These are phyloP conservation scores for Diplocarpon mali DNA, from an alignment of 2,329 filamentous ascomycete species.

Conservation along the genomic window DNA sequence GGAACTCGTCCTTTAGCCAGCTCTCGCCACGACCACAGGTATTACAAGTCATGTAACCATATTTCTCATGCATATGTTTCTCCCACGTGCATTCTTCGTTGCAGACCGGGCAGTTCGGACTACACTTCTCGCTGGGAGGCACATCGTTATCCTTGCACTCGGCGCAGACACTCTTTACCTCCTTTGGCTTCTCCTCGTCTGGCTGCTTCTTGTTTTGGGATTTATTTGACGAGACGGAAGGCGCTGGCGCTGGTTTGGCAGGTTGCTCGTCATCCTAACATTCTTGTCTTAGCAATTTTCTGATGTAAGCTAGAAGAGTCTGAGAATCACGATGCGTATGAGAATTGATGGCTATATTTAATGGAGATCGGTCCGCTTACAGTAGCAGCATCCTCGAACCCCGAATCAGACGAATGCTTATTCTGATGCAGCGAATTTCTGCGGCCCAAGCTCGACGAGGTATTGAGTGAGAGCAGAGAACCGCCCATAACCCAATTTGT, in stretches of 20 bases:
- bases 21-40: neutral
- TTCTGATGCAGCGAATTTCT: neutral
- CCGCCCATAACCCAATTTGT: slow-evolving; percentile 25
- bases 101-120: neutral
- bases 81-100: slow-evolving; percentile 3
- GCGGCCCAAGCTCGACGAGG: neutral
- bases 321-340: neutral
- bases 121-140: neutral
- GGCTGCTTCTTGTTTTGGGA: neutral
- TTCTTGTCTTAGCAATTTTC: too few species aligned
- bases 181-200: neutral
- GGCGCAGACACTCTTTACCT: neutral
- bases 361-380: neutral
- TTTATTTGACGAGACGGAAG: neutral
- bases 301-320: too few species aligned
- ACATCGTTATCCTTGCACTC: neutral
- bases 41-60: slow-evolving; percentile 1
- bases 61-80: slow-evolving; percentile 3
- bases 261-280: neutral
- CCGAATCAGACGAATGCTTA: neutral
- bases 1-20: slow-evolving; percentile 4
- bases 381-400: neutral
- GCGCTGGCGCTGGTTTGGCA: neutral
- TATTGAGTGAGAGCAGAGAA: slow-evolving; percentile 13
- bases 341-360: neutral